Percentiles rank a stretch among this genome's conserved stretches.
phyloP scores from a whole-genome alignment of 2,329 filamentous ascomycete genomes.

The Cladosporium sp. region DNA sequence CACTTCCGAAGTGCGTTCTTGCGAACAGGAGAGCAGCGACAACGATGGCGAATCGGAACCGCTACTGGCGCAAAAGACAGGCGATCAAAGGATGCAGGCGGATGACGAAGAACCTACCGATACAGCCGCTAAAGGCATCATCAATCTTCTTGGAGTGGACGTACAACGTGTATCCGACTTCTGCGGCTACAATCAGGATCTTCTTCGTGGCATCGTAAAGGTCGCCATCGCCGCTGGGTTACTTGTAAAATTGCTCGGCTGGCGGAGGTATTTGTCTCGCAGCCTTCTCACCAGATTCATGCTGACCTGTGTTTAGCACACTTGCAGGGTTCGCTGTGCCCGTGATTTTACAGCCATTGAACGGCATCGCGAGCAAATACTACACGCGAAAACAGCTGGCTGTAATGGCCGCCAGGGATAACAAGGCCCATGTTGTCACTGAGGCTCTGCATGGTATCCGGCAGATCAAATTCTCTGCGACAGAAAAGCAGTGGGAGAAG shows the following conservation, averaged over 20 bases:
- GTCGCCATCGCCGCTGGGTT: neutral
- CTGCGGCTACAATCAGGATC: neutral
- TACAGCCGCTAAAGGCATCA: slow-evolving; percentile 38
- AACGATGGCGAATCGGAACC: neutral
- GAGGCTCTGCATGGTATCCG: neutral
- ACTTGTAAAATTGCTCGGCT: neutral
- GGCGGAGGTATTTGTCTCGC: neutral
- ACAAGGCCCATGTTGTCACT: neutral
- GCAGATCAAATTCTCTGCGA: slow-evolving; percentile 1
- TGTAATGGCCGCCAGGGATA: neutral
- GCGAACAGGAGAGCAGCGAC: neutral
- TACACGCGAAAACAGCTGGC: neutral
- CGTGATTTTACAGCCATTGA: neutral
- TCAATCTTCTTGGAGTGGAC: slow-evolving; percentile 38
- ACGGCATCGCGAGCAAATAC: neutral
- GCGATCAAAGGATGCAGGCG: neutral
- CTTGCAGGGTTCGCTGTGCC: neutral
- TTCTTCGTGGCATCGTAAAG: neutral
- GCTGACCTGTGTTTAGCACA: neutral
- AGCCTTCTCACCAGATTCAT: neutral
- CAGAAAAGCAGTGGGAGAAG: neutral
- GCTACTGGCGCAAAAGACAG: neutral
- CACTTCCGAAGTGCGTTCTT: neutral
- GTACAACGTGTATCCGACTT: slow-evolving; percentile 19
- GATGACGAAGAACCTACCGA: slow-evolving; percentile 21